Conservation (phyloP, 176 grass and related monocot species). For the Hsuehochloa calcarea region DNA sequence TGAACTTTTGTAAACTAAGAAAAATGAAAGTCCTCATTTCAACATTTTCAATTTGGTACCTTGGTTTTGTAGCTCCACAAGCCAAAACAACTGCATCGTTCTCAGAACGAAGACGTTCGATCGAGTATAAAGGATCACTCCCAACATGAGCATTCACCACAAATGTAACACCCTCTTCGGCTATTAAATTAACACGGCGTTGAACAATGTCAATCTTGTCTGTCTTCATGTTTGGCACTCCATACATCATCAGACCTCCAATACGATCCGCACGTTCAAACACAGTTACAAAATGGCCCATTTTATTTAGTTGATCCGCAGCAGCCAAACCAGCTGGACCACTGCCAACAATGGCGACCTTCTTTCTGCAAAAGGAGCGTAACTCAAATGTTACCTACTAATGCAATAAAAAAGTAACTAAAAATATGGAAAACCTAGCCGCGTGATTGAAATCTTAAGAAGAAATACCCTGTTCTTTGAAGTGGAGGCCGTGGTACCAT, state of each 20-base stretch:
- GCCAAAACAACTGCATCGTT: slow-evolving; percentile 83
- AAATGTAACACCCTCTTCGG: slow-evolving; percentile 89
- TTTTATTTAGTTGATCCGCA: slow-evolving; percentile 96
- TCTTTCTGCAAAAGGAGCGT: slow-evolving; percentile 61
- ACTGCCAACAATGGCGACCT: slow-evolving; percentile 89
- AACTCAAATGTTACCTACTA: slow-evolving; percentile 28
- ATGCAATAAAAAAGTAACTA: not conserved
- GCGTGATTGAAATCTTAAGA: slow-evolving; percentile 18
- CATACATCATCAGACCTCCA: slow-evolving; percentile 99
- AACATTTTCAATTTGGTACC: slow-evolving; percentile 44
- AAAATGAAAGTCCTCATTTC: not conserved
- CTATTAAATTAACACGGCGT: slow-evolving; percentile 93
- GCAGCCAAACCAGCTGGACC: slow-evolving; percentile 91
- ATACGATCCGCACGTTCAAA: slow-evolving; percentile 93
- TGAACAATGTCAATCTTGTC: slow-evolving; percentile 83
- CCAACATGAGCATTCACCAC: slow-evolving; percentile 86
- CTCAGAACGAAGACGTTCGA: slow-evolving; percentile 61
- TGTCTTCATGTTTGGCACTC: slow-evolving; percentile 99
- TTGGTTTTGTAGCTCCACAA: slow-evolving; percentile 92
- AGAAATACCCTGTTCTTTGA: slow-evolving; percentile 81
- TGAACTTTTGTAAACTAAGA: slow-evolving; percentile 8
- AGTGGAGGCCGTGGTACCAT: slow-evolving; percentile 90
- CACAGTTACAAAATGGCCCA: slow-evolving; percentile 95
- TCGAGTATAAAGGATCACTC: slow-evolving; percentile 65
- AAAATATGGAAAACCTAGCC: not conserved